A percentile compares a stretch with the other conserved stretches of the same genome.
Evolutionary conservation across 805 yeast species (phyloP).

Genomic region (Lipomyces yamadae): DNA sequence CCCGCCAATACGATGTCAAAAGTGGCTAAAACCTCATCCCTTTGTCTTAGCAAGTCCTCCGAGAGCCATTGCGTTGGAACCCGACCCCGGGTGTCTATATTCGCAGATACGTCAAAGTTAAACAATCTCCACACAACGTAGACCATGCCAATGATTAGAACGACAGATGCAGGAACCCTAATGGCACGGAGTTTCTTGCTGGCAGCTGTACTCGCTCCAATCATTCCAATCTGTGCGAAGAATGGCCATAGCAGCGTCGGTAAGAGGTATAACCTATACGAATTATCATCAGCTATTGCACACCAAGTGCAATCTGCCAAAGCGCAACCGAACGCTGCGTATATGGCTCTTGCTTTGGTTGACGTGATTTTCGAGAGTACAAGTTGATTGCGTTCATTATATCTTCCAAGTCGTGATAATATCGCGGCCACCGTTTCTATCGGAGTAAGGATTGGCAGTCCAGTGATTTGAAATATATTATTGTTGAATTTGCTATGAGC

Average conservation of each 20-base stretch:
- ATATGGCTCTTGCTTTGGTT: neutral
- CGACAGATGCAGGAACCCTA: neutral
- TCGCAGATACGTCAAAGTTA: neutral
- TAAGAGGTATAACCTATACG: conserved; percentile 10
- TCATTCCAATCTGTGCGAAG: conserved; percentile 11
- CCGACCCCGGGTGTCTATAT: neutral
- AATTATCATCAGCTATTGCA: neutral
- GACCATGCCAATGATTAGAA: neutral
- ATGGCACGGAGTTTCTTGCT: neutral
- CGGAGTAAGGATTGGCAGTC: conserved; percentile 2
- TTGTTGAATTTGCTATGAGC: neutral
- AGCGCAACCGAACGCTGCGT: neutral
- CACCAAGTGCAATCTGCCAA: neutral
- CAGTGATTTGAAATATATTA: neutral
- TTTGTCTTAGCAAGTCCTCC: conserved; percentile 7
- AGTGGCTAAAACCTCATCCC: conserved; percentile 16
- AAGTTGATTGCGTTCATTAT: neutral
- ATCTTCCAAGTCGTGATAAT: neutral
- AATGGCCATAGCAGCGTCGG: conserved; percentile 18
- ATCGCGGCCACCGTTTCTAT: neutral
- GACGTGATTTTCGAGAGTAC: neutral
- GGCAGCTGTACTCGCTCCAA: conserved; percentile 1
- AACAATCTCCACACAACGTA: neutral
- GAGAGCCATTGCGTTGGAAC: neutral
- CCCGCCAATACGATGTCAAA: conserved; percentile 11